Base-by-base conservation (phyloP, 2,329 filamentous ascomycete species). In the Madurella mycetomatis region DNA sequence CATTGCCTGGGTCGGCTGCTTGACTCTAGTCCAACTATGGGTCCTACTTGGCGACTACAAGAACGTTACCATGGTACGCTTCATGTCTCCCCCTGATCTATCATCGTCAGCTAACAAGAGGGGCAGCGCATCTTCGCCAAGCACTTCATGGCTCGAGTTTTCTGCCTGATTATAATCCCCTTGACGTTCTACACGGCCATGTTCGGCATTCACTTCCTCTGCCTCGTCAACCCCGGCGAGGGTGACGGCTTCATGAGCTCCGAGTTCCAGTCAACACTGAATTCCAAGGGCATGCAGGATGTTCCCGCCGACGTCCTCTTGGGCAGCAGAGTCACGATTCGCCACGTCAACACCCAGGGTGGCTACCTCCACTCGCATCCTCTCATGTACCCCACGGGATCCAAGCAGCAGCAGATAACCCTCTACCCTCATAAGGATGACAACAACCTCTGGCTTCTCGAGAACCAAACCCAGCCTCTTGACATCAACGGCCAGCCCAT, bases 171-270 rank as follows among this genome's bases (percentile, higher is more conserved):
- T 62, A 77, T 95, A 62, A 89, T 99, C 62, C 94, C 94, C 7
- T 62, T 88, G 25, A 85, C 84, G 37, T 96, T 99, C 74, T 99
- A 99, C 76, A 86, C 96, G 79, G 86, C 83, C 66, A 96, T 97
- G 89, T 99, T 99, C 67, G 92, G 84, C 50, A 95, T 99, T 65
- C 94, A 99, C 77, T 99, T 99, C 73, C 64, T 92, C 63, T 95
- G 90, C 77, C 81, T 99, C 41, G 83, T 87, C 56, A 99, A 99
- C 74, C 94, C 94, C 30, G 94, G 94, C 56, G 94, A 99, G 49
- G 94, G 94, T 51, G 94, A 99, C 72, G 94, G 94, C 52, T 99
- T 99, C 78, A 99, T 99, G 94, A 96, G 92, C 68, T 96, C 92
- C 52, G 94, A 99, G 69, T 99, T 99, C 78, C 94, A 99, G 75